These are phyloP conservation scores for Fusarium neocosmosporiellum DNA, from an alignment of 2,329 filamentous ascomycete genomes.

Conservation along the genomic window DNA sequence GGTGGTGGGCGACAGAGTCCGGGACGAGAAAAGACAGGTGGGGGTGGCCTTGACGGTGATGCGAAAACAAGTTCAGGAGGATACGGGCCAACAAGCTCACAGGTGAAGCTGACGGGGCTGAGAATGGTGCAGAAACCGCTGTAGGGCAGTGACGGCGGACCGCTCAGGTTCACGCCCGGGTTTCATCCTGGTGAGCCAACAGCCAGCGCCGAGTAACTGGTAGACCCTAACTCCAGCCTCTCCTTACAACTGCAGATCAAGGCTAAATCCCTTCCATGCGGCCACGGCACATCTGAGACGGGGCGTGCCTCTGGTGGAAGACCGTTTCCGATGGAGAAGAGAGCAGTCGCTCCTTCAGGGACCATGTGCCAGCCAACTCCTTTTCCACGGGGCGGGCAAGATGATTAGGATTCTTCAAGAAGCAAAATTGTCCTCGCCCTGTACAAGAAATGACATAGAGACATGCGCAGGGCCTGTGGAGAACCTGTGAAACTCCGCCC, in stretches of 20 bases:
- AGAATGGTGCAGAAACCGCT: neutral
- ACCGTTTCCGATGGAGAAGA: neutral
- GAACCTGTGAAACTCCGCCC: neutral
- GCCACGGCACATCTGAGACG: neutral
- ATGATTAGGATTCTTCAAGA: neutral
- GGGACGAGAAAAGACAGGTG: neutral
- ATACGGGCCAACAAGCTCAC: neutral
- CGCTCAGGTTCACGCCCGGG: neutral
- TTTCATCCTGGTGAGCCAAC: neutral
- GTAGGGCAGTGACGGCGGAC: neutral
- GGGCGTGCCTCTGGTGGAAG: neutral
- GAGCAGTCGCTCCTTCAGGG: neutral
- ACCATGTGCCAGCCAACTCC: neutral
- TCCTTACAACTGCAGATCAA: neutral
- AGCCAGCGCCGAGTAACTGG: neutral
- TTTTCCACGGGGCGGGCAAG: neutral
- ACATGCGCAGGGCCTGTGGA: neutral
- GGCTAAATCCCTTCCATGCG: neutral
- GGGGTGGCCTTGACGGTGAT: neutral
- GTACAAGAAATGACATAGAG: neutral
- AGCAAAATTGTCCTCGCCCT: neutral
- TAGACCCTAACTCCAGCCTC: neutral
- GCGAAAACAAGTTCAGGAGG: neutral
- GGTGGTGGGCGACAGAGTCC: neutral
- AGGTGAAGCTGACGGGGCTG: neutral